phyloP scores from a whole-genome alignment of 2,329 filamentous ascomycete genomes.

The Mycocentrospora acerina region DNA sequence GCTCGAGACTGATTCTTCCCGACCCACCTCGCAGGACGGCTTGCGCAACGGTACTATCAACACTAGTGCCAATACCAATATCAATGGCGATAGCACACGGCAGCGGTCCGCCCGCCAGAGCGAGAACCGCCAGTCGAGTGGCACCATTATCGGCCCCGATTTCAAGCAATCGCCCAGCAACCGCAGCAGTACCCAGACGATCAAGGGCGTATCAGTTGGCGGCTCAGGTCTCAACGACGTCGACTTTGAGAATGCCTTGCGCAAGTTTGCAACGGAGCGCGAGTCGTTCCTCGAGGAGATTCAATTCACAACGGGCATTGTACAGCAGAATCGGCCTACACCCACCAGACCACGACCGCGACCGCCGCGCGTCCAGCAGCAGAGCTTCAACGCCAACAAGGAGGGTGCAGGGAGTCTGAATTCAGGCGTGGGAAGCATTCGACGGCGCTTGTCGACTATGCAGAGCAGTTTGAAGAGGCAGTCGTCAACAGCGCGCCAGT shows the following conservation, averaged over 20 bases:
- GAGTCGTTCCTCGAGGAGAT: slow-evolving; percentile 93
- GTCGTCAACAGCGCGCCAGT: slow-evolving; percentile 71
- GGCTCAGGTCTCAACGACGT: slow-evolving; percentile 63
- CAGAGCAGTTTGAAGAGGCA: slow-evolving; percentile 84
- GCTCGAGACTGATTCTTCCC: slow-evolving; percentile 54
- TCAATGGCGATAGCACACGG: slow-evolving; percentile 37
- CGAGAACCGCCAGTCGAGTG: slow-evolving; percentile 54
- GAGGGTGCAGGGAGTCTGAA: slow-evolving; percentile 57
- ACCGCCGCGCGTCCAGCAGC: slow-evolving; percentile 70
- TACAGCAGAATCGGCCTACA: slow-evolving; percentile 47
- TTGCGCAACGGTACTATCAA: no score
- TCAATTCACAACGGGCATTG: slow-evolving; percentile 79
- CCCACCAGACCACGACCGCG: slow-evolving; percentile 71
- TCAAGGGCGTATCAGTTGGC: slow-evolving; percentile 51
- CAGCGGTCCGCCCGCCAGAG: slow-evolving; percentile 46
- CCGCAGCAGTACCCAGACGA: slow-evolving; percentile 62
- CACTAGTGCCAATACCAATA: no score
- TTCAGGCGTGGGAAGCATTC: slow-evolving; percentile 77
- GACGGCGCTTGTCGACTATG: slow-evolving; percentile 94
- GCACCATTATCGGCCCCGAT: slow-evolving; percentile 49
- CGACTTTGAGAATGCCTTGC: slow-evolving; percentile 89
- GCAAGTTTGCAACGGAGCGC: slow-evolving; percentile 94
- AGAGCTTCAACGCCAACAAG: slow-evolving; percentile 39
- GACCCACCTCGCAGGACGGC: slow-evolving; percentile 48
- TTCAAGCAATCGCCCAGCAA: slow-evolving; percentile 59